Conservation (phyloP, 257 asterid species). For the Mentha longifolia region DNA sequence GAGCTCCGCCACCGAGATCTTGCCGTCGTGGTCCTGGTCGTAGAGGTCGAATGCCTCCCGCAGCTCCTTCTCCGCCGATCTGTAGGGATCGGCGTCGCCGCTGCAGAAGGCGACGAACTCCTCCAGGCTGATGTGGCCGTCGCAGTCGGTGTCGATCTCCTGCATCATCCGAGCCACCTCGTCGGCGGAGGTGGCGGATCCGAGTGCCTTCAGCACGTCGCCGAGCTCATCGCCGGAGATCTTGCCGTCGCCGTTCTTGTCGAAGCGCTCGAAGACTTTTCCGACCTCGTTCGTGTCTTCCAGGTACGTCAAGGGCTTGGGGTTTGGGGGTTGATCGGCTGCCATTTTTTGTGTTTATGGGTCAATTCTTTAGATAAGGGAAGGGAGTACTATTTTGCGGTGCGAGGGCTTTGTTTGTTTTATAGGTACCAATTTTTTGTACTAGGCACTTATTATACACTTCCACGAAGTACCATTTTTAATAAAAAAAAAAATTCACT, state of each 20-base stretch:
- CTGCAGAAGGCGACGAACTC: constrained; percentile 76
- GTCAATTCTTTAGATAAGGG: too few relatives aligned
- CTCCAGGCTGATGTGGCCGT: constrained; percentile 71
- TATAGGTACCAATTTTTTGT: too few relatives aligned
- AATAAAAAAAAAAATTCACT: too few relatives aligned
- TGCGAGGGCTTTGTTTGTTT: too few relatives aligned
- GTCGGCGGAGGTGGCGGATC: constrained; percentile 57
- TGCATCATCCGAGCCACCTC: constrained; percentile 66
- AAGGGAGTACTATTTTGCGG: too few relatives aligned
- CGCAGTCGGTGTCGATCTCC: constrained; percentile 80
- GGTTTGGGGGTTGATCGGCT: constrained; percentile 28
- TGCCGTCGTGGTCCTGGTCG: constrained; percentile 83
- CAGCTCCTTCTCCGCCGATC: constrained; percentile 59
- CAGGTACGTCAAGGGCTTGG: constrained; percentile 46
- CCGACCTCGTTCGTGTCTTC: constrained; percentile 56
- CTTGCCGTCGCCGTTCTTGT: constrained; percentile 82
- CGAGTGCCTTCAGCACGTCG: constrained; percentile 67
- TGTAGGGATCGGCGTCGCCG: constrained; percentile 42
- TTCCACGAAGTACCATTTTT: too few relatives aligned
- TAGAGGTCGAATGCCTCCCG: constrained; percentile 80
- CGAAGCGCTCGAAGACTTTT: constrained; percentile 75
- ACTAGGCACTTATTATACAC: too few relatives aligned
- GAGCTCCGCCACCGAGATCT: constrained; percentile 75
- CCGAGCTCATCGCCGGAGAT: constrained; percentile 77
- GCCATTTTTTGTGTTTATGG: constrained; percentile 38